Conservation (phyloP, 257 asterid genomes). For the Cynanchum wilfordii region DNA sequence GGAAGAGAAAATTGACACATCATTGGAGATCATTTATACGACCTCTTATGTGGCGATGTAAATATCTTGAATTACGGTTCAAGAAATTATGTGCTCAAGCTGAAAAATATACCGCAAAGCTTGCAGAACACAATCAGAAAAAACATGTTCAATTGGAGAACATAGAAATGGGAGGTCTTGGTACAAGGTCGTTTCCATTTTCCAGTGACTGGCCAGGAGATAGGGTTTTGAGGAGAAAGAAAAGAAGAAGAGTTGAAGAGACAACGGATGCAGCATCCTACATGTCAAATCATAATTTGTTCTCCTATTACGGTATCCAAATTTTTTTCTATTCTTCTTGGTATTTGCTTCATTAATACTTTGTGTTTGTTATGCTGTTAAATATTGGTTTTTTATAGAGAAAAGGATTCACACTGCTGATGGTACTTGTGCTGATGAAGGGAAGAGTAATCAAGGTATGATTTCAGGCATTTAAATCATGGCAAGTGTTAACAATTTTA, state of each 20-base stretch:
- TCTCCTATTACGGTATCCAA: constrained; percentile 57
- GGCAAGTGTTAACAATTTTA: background rate
- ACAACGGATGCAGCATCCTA: constrained; percentile 35
- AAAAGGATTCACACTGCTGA: constrained; percentile 35
- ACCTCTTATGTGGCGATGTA: constrained; percentile 79
- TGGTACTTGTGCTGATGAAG: constrained; percentile 26
- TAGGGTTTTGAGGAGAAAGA: constrained; percentile 50
- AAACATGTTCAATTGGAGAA: constrained; percentile 27
- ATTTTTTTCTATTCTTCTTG: background rate
- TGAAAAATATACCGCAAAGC: constrained; percentile 44
- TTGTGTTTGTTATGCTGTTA: constrained; percentile 12
- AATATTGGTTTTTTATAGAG: constrained; percentile 36
- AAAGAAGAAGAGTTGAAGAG: constrained; percentile 55
- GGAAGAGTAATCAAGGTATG: constrained; percentile 43
- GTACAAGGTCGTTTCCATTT: constrained; percentile 44
- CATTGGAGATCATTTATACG: constrained; percentile 65
- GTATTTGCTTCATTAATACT: background rate
- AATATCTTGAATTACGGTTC: constrained; percentile 75
- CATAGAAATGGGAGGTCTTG: constrained; percentile 25
- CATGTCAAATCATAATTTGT: constrained; percentile 68
- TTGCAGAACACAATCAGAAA: constrained; percentile 32
- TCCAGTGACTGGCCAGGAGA: constrained; percentile 18
- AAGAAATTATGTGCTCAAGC: constrained; percentile 47
- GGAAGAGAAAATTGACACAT: constrained; percentile 58
- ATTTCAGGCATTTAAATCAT: background rate